A percentile compares a stretch with the other conserved stretches of the same genome.
These are phyloP conservation scores for Fusarium devonianum DNA, from an alignment of 2,329 filamentous ascomycete genomes.

Conservation along the genomic window DNA sequence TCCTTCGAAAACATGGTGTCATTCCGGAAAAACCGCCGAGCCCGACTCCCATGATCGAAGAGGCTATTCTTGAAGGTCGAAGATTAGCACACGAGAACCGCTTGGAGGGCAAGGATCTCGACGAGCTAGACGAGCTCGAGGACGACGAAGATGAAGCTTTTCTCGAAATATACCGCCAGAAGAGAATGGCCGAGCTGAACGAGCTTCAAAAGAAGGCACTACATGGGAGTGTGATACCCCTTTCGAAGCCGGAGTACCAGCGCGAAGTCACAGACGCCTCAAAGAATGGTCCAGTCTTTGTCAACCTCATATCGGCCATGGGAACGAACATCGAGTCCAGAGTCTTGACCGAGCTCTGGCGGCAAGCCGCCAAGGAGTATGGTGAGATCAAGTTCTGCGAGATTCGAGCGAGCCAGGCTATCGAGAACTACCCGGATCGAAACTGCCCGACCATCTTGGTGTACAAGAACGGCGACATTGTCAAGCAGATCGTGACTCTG, in stretches of 20 bases:
- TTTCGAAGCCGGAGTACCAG: slow-evolving; percentile 93
- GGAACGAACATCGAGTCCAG: slow-evolving; percentile 86
- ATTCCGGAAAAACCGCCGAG: slow-evolving; percentile 98
- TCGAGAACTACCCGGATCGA: slow-evolving; percentile 92
- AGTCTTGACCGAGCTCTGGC: slow-evolving; percentile 85
- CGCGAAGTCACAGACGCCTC: slow-evolving; percentile 93
- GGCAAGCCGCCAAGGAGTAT: slow-evolving; percentile 81
- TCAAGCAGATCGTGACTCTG: slow-evolving; percentile 90
- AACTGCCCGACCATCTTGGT: slow-evolving; percentile 95
- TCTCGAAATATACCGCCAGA: slow-evolving; percentile 84
- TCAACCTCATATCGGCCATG: slow-evolving; percentile 80
- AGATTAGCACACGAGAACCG: slow-evolving; percentile 89
- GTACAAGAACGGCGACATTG: slow-evolving; percentile 92
- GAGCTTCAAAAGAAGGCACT: slow-evolving; percentile 77
- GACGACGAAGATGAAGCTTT: slow-evolving; percentile 96
- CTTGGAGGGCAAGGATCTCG: slow-evolving; percentile 90
- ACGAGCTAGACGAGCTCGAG: slow-evolving; percentile 92
- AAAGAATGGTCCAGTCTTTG: slow-evolving; percentile 70
- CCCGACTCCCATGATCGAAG: slow-evolving; percentile 94
- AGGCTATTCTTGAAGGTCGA: slow-evolving; percentile 85
- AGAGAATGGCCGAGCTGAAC: slow-evolving; percentile 84
- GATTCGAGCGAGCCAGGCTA: slow-evolving; percentile 89
- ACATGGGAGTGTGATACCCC: slow-evolving; percentile 89
- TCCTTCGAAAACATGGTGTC: slow-evolving; percentile 92
- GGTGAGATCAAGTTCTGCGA: slow-evolving; percentile 98